Conservation (phyloP, 2,329 filamentous ascomycete species). For the Aspergillus viridinutans region DNA sequence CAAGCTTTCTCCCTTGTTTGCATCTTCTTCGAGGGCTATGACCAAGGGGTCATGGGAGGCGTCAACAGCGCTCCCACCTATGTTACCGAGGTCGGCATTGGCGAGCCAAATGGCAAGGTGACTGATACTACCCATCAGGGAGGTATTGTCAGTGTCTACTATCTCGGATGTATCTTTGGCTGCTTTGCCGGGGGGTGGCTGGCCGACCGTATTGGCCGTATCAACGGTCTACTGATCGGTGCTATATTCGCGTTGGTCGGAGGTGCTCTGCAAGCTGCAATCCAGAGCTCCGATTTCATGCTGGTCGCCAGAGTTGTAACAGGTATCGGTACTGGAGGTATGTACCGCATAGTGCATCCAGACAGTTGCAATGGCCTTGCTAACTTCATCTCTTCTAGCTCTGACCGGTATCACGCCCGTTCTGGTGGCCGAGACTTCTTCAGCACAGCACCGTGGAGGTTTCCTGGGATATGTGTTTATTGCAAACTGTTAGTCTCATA, state of each 20-base stretch:
- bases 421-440: constrained; percentile 47
- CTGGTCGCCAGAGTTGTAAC: constrained; percentile 49
- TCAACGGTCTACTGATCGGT: constrained; percentile 48
- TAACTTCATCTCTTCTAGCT: constrained; percentile 17
- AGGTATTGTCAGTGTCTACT: constrained; percentile 52
- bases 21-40: constrained; percentile 46
- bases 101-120: constrained; percentile 42
- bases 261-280: constrained; percentile 46
- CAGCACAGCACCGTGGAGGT: constrained; percentile 45
- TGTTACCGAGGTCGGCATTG: constrained; percentile 41
- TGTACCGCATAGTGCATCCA: constrained; percentile 9
- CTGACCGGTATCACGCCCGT: constrained; percentile 50
- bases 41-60: constrained; percentile 53
- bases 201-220: constrained; percentile 53
- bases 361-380: constrained; percentile 4
- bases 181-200: constrained; percentile 49
- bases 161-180: constrained; percentile 49
- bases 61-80: constrained; percentile 44
- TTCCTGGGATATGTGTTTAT: constrained; percentile 50
- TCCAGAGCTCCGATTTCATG: constrained; percentile 47
- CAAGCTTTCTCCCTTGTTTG: constrained; percentile 30
- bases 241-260: constrained; percentile 48
- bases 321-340: constrained; percentile 50
- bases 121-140: constrained; percentile 49
- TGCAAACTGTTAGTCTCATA: constrained; percentile 40